Percentiles rank a stretch among this genome's conserved stretches.
Conservation (phyloP, 192 early-diverging fungal species). For the Endogone sp. region DNA sequence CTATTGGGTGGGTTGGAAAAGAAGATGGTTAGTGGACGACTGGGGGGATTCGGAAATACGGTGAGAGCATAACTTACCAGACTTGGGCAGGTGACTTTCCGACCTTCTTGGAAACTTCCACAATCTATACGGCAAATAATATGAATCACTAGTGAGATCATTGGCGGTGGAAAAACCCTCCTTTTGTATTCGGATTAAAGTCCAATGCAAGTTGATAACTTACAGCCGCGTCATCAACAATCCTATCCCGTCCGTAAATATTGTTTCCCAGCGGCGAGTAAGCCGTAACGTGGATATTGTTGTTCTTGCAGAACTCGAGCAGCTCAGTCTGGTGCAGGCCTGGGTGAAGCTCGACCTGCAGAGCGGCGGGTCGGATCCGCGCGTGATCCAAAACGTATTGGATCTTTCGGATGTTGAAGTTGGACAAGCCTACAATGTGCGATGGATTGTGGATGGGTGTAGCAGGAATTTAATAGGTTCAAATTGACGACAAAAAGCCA, state of each 20-base stretch:
- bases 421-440: conserved; percentile 60
- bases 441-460: too few relatives aligned
- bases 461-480: too few relatives aligned
- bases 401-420: conserved; percentile 48
- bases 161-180: too few relatives aligned
- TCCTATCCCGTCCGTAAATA: conserved; percentile 24
- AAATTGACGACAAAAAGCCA: too few relatives aligned
- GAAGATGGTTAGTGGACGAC: too few relatives aligned
- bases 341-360: conserved; percentile 87
- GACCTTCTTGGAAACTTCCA: background rate
- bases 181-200: background rate
- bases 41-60: too few relatives aligned
- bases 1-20: background rate
- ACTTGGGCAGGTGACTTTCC: background rate
- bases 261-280: conserved; percentile 78
- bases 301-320: conserved; percentile 64
- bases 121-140: background rate
- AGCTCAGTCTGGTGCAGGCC: conserved; percentile 66
- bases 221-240: conserved; percentile 19
- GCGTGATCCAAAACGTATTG: conserved; percentile 20
- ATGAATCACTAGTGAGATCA: too few relatives aligned
- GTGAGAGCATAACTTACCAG: too few relatives aligned
- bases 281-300: conserved; percentile 73
- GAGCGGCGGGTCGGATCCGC: conserved; percentile 57
- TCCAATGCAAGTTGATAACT: background rate